Base-by-base conservation (phyloP, 148 eudicot species). In the Camellia lanceoleosa region DNA sequence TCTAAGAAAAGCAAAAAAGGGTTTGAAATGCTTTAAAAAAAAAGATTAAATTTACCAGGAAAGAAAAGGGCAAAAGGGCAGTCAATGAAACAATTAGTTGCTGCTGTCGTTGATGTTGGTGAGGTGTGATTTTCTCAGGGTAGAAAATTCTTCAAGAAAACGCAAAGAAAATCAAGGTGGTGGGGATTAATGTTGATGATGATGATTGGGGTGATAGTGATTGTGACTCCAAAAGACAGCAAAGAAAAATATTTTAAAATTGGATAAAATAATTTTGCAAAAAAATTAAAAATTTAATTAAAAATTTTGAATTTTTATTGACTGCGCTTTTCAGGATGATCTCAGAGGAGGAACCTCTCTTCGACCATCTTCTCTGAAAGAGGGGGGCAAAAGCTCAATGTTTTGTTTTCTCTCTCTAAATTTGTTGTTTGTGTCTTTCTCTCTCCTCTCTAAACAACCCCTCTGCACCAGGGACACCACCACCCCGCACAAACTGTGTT, bases 271-370 rank as follows among this genome's bases (percentile, higher is more conserved):
- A 13, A 56, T 23, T 3, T n/a, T 0, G 20, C 73, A 16, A 8
- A 11, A 51, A 6, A 38, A 55, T 20, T 10, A 38, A 75, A 51
- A 13, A 74, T 30, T 60, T 8, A 44, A 44, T 23, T 12, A 42
- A 38, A 2, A 7, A n/a, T 13, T 41, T 44, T 54, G 30, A 30
- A 30, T 62, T 13, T 67, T 58, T 68, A 75, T 86, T 81, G 80
- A 79, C 82, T 81, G 77, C 86, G 86, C 83, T 84, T 82, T 86
- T 80, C 78, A 83, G 82, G 84, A 85, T 89, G 88, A 85, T 87
- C 87, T 89, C 87, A 85, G 88, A 83, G 86, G 82, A 73, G 74
- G 72, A 79, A 52, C 81, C 86, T 86, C 89, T 83, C 79, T 71
- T 80, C 77, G 80, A 84, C 81, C 86, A 82, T 70, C 86, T 78